phyloP scores from a whole-genome alignment of 768 basidiomycete species.

The Strobilomyces echinocephalus region DNA sequence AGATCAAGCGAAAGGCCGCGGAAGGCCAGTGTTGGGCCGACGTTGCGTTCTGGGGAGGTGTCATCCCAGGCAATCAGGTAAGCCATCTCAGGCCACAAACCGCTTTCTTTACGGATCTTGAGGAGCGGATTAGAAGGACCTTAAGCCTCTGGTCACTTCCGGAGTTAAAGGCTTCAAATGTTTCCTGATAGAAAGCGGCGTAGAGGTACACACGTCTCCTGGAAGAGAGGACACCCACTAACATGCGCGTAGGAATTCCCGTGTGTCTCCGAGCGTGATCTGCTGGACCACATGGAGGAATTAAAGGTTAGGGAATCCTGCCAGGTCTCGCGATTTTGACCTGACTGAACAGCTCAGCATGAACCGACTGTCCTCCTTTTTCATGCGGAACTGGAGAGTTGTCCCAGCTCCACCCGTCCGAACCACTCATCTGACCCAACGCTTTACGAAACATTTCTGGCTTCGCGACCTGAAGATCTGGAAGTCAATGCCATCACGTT shows the following conservation, averaged over 20 bases:
- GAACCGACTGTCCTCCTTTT: constrained; percentile 74
- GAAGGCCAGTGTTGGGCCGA: constrained; percentile 66
- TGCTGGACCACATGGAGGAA: constrained; percentile 64
- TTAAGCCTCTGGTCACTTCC: constrained; percentile 67
- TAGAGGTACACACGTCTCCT: constrained; percentile 54
- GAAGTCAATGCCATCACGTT: constrained; percentile 80
- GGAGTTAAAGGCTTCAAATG: constrained; percentile 97
- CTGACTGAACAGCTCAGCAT: constrained; percentile 39
- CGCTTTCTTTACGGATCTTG: background rate
- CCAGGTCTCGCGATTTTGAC: constrained; percentile 1
- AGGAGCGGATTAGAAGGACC: constrained; percentile 48
- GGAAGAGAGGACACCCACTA: constrained; percentile 2
- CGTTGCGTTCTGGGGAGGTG: constrained; percentile 83
- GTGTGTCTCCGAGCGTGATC: constrained; percentile 66
- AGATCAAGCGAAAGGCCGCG: constrained; percentile 68
- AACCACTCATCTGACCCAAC: constrained; percentile 38
- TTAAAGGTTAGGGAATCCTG: constrained; percentile 50
- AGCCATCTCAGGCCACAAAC: constrained; percentile 4
- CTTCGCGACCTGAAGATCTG: constrained; percentile 75
- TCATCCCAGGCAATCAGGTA: constrained; percentile 88
- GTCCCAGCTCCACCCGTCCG: constrained; percentile 10
- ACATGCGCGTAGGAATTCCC: constrained; percentile 78
- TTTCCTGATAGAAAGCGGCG: constrained; percentile 93
- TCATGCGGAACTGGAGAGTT: constrained; percentile 80
- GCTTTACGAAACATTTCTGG: constrained; percentile 76